Base-by-base conservation (phyloP, 345 rosid genomes). In the Salix caprea region DNA sequence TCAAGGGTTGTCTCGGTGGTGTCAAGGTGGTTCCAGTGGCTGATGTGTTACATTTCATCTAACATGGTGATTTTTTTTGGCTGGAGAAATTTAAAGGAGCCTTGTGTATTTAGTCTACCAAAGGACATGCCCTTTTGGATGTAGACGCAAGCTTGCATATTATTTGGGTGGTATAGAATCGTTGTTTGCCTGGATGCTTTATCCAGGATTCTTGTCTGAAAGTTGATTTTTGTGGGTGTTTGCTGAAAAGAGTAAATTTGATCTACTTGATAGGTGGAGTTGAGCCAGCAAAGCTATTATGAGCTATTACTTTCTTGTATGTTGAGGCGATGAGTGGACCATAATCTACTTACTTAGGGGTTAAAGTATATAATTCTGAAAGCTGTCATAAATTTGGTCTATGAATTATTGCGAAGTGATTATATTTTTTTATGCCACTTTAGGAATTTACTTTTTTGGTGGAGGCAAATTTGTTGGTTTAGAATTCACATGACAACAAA, bases 301-400 rank as follows among this genome's bases (percentile, higher is more conserved):
- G 64, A 50, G 40, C 58, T 68, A 26, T 76, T 46, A 28, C 58
- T 39, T 76, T 42, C 18, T 56, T 69, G 44, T 8, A 68, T 69
- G 58, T 76, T 5, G 15, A 23, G 79, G 74, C n/a, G 18, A 68
- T 70, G 36, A 78, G 67, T 56, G 78, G 19, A 56, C 76, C 32
- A 67, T 21, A 44, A 30, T 54, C 61, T 72, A 40, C 76, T 65
- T 72, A 58, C 36, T 52, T 12, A 50, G 71, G 76, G 80, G 67
- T 73, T 67, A 54, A 40, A 23, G 61, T 14, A 44, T 60, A 5
- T 23, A 54, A 71, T 71, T 23, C 23, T 18, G n/a, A 66, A 66
- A 66, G 23, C 32, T 66, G 37, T 34, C 23, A 21, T 66, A 16
- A 34, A 18, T 66, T 15, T 66, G 69, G 12, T 66, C 1, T 46